These are phyloP conservation scores for Ephemerocybe angulata DNA, from an alignment of 768 basidiomycete genomes.

Conservation along the genomic window DNA sequence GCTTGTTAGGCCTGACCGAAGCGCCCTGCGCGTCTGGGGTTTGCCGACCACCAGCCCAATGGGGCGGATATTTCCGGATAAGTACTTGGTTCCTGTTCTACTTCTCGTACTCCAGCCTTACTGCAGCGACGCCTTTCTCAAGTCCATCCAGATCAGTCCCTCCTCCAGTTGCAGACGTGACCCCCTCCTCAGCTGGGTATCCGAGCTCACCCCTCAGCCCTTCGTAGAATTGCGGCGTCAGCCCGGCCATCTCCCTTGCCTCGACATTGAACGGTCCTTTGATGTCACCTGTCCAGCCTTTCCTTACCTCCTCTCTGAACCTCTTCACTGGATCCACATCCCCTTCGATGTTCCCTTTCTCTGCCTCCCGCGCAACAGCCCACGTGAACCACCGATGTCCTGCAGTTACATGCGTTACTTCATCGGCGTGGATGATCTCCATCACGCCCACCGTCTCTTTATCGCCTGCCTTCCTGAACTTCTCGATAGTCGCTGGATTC, in stretches of 20 bases:
- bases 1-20: too few relatives aligned
- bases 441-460: slow-evolving; percentile 61
- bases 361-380: slow-evolving; percentile 52
- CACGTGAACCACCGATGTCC: slow-evolving; percentile 85
- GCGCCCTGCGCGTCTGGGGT: too few relatives aligned
- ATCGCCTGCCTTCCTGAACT: slow-evolving; percentile 65
- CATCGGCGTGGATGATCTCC: slow-evolving; percentile 76
- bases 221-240: slow-evolving; percentile 71
- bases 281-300: slow-evolving; percentile 67
- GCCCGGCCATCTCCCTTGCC: slow-evolving; percentile 69
- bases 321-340: slow-evolving; percentile 53
- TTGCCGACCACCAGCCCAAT: too few relatives aligned
- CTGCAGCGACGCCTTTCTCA: neutral
- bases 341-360: slow-evolving; percentile 5
- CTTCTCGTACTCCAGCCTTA: neutral
- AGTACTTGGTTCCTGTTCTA: too few relatives aligned
- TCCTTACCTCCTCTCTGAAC: slow-evolving; percentile 68
- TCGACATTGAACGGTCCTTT: slow-evolving; percentile 82
- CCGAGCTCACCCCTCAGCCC: slow-evolving; percentile 62
- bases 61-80: too few relatives aligned
- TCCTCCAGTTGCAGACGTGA: neutral
- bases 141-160: neutral
- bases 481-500: slow-evolving; percentile 75
- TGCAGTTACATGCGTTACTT: slow-evolving; percentile 77
- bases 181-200: slow-evolving; percentile 9